Base-by-base conservation (phyloP, 352 stramenopile species). In the Peronospora belbahrii region DNA sequence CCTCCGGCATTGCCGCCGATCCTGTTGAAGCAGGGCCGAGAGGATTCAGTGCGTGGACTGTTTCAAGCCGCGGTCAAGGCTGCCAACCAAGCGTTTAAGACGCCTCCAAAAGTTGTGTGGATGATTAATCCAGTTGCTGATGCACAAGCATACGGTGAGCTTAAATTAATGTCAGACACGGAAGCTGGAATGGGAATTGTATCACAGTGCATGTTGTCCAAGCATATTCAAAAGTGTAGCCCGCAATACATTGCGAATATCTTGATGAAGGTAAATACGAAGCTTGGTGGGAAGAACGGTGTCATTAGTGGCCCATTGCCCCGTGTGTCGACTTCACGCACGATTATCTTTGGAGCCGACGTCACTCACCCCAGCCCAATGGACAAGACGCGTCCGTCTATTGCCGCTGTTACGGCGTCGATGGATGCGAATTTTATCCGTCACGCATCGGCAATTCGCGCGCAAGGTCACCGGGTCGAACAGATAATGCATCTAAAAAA, bases 331-430 rank as follows among this genome's bases (percentile, higher is more conserved):
- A 40, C 58, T 0, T 58, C 59, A 10, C 59, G 60, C 3, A 91
- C 79, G 8, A 91, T 93, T 27, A 79, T 93, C 3, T 87, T 93
- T 39, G 81, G 80, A 19, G 83, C 83, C 0, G 83, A 94, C 24
- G 83, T 94, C 45, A 90, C 80, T 24, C 83, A 94, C 44, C 78
- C 83, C 2, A 76, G 72, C 28, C 70, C 80, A 1, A 77, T 80
- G 32, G 80, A 91, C 44, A 81, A 62, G 32, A 81, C 65, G 4
- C 74, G 76, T 3, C 81, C 81, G 20, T 89, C 74, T 14, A 76
- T 95, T 33, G 84, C 84, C 3, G 84, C 84, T 4, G 66, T 95
- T 0, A 83, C 88, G 5, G 84, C 74, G 2, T 92, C 82, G 0
- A 72, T 93, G 58, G 83, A 93, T 45, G 11, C 58, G 4, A 65